Base-by-base conservation (phyloP, 1,139 yeast species). In the Sugiyamaella japonica region DNA sequence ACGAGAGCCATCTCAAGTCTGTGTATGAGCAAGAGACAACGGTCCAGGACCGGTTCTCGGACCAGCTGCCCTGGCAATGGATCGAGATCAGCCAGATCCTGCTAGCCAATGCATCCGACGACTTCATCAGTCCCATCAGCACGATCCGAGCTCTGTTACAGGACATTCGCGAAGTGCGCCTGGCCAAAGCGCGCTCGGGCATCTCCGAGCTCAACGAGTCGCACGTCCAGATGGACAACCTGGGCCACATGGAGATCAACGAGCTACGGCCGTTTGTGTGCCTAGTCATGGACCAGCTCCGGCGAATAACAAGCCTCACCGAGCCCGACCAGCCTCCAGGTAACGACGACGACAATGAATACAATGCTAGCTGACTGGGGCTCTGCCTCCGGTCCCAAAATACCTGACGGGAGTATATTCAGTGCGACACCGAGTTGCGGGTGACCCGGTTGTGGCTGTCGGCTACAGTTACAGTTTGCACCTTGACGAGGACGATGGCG, bases 231-330 rank as follows among this genome's bases (percentile, higher is more conserved):
- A 76, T 93, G 71, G 93, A 90, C 63, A 91, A 95, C 36, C 72
- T 93, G 53, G 87, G 96, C 1, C 70, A 84, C 40, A 69, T 90
- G 77, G 99, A 93, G 69, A 84, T 93, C 60, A 90, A 90, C 68
- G 97, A 90, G 66, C 74, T 91, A 49, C 73, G 98, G 59, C 95
- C 97, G 2, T 87, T 90, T 66, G 84, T 90, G 38, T 76, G 84
- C 15, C 75, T 77, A 9, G 87, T 89, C 2, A 93, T 93, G 98
- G 84, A 85, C 59, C 85, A 85, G 63, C 72, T 93, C 60, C 75
- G 85, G 48, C 73, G 75, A 44, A 64, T 86, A 16, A 81, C 82
- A 55, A 78, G 80, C 1, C 71, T 71, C 9, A 60, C 62, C 10
- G 66, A 58, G 36, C 71, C 17, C 15, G 54, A 45, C 32, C 37